Evolutionary conservation across 2,329 filamentous ascomycete species (phyloP).

Genomic region (Talaromyces sp.): DNA sequence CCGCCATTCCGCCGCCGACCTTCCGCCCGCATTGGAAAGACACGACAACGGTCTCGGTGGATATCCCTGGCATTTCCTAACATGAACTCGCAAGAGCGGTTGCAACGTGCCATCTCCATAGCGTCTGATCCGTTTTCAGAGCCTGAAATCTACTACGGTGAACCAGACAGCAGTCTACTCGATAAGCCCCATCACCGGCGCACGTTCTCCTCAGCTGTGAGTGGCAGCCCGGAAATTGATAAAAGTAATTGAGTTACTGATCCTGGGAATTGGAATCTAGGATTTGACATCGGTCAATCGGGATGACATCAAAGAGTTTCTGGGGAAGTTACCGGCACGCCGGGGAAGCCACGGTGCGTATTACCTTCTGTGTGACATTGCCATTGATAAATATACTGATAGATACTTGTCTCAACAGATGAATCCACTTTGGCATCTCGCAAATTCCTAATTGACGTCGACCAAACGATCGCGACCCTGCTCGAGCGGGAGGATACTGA

Average conservation of each 20-base stretch:
- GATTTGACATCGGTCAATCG: conserved; percentile 34
- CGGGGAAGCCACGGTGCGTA: conserved; percentile 42
- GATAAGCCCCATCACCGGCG: conserved; percentile 45
- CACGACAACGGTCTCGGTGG: neutral
- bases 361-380: neutral
- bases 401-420: conserved; percentile 49
- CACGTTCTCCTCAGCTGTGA: conserved; percentile 55
- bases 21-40: neutral
- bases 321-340: conserved; percentile 31
- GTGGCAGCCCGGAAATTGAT: conserved; percentile 22
- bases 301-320: conserved; percentile 31
- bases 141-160: conserved; percentile 56
- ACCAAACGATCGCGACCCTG: conserved; percentile 72
- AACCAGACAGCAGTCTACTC: conserved; percentile 31
- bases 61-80: conserved; percentile 14
- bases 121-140: conserved; percentile 52
- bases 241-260: neutral
- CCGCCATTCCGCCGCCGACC: neutral
- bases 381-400: neutral
- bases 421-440: conserved; percentile 64
- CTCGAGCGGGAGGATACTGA: conserved; percentile 87
- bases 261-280: conserved; percentile 18
- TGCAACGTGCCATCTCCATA: conserved; percentile 28
- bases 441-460: conserved; percentile 81
- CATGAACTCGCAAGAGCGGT: conserved; percentile 39